These are phyloP conservation scores for Botrytis galanthina DNA, from an alignment of 2,329 filamentous ascomycete genomes.

Conservation along the genomic window DNA sequence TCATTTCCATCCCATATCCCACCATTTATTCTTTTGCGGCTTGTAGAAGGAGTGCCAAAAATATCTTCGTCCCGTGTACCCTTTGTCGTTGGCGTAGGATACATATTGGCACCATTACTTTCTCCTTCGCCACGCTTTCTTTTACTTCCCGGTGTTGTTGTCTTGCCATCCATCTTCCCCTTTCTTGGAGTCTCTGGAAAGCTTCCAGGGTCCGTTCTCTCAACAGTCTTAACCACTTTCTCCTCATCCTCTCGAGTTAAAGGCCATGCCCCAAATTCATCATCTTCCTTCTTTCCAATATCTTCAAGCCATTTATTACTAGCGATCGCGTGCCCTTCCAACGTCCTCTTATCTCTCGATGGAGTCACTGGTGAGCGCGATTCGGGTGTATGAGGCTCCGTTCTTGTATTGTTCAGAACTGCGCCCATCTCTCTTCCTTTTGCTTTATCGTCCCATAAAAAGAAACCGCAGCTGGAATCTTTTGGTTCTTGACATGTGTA, in stretches of 20 bases:
- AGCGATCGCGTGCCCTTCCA: conserved; percentile 22
- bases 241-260: conserved; percentile 30
- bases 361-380: conserved; percentile 21
- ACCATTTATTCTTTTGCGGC: conserved; percentile 24
- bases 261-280: conserved; percentile 35
- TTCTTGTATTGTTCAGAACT: conserved; percentile 46
- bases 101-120: conserved; percentile 12
- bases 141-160: conserved; percentile 34
- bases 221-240: conserved; percentile 23
- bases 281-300: conserved; percentile 27
- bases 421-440: conserved; percentile 45
- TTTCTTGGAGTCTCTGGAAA: conserved; percentile 35
- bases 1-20: conserved; percentile 33
- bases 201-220: conserved; percentile 15
- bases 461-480: conserved; percentile 52
- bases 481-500: conserved; percentile 52
- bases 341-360: conserved; percentile 25
- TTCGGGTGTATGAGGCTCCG: conserved; percentile 39
- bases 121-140: conserved; percentile 31
- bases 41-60: conserved; percentile 26
- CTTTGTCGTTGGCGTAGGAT: conserved; percentile 34
- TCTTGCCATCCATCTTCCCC: conserved; percentile 23
- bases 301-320: conserved; percentile 27
- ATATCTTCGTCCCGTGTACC: conserved; percentile 27
- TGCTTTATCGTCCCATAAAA: conserved; percentile 57